Evolutionary conservation across 208 protist genomes (phyloP), one percentile per base, ranked within the genome.

Genomic region (Balamuthia mandrillaris): DNA sequence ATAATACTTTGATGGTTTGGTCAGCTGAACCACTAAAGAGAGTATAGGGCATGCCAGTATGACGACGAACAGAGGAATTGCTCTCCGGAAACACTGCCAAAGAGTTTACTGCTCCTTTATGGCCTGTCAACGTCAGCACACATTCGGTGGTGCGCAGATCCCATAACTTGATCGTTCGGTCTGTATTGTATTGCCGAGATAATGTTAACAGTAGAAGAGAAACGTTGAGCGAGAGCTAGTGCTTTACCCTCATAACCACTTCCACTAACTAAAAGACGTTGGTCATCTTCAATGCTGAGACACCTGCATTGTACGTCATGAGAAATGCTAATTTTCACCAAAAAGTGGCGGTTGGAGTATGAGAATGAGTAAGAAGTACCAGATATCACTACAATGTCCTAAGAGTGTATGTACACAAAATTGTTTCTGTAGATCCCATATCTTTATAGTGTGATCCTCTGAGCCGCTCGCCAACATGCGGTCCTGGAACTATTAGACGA

Each of bases 161-260:
- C 65, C 65, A 75, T 37, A 75, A 3, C 24, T 75, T 75, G 41
- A 75, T 24, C 65, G 65, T 75, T 52, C 65, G 65, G n/a, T 75
- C 65, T 75, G 33, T 14, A 29, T 9, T 18, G 10, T 12, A 5
- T 1, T 10, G 4, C 10, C 27, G 39, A 65, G 10, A 29, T 47
- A 6, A 3, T 21, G 47, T 2, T 49, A 29, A 45, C 24, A 4
- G 63, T 24, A 29, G 29, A n/a, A 45, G 61, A 16, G 37, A 35
- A 35, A 1, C 61, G 16, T 65, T n/a, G 37, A 35, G 60, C 1
- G 37, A 12, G 27, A 31, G 16, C 56, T 65, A 6, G 0, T 1
- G 21, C n/a, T n/a, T 24, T 41, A 75, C 65, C 65, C 37, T 75
- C 65, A 18, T 75, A 75, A 31, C 65, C 65, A 44, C 65, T 75